Percentiles rank a stretch among this genome's conserved stretches.
These are phyloP conservation scores for Oryza rufipogon DNA, from an alignment of 176 grass and related monocot genomes.

Conservation along the genomic window DNA sequence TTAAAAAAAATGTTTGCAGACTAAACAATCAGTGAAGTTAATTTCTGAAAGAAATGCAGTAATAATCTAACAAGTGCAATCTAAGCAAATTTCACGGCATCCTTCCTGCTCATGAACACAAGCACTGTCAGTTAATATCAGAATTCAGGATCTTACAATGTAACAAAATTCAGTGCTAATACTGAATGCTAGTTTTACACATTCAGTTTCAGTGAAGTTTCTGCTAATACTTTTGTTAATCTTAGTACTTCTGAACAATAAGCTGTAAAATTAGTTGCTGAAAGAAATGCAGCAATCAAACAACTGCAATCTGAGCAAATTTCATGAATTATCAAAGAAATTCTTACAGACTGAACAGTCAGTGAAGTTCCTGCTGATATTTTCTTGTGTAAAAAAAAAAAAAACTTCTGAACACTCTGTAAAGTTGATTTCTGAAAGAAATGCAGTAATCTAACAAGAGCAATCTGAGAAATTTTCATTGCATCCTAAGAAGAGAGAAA, in stretches of 20 bases:
- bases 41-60: background rate
- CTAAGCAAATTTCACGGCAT: background rate
- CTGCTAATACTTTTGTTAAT: background rate
- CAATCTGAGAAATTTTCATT: background rate
- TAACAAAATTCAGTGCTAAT: background rate
- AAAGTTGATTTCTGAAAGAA: background rate
- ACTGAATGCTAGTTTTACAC: background rate
- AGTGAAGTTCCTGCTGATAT: background rate
- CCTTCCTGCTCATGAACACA: slow-evolving; percentile 37
- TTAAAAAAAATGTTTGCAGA: too few relatives aligned
- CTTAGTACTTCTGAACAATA: background rate
- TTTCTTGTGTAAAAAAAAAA: background rate
- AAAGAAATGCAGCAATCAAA: background rate
- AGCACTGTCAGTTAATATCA: background rate
- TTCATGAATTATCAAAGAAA: background rate
- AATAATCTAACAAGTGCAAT: background rate
- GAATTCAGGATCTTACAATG: background rate
- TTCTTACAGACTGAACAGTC: background rate
- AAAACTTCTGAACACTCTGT: background rate
- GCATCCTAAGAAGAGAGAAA: background rate
- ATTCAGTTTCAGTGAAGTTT: slow-evolving; percentile 2
- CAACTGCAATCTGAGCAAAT: background rate
- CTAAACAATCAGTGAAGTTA: background rate
- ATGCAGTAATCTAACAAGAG: background rate
- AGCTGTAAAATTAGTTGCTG: background rate